phyloP scores from a whole-genome alignment of 228 moss, liverwort and hornwort genomes.

The Sphagnum magellanicum region DNA sequence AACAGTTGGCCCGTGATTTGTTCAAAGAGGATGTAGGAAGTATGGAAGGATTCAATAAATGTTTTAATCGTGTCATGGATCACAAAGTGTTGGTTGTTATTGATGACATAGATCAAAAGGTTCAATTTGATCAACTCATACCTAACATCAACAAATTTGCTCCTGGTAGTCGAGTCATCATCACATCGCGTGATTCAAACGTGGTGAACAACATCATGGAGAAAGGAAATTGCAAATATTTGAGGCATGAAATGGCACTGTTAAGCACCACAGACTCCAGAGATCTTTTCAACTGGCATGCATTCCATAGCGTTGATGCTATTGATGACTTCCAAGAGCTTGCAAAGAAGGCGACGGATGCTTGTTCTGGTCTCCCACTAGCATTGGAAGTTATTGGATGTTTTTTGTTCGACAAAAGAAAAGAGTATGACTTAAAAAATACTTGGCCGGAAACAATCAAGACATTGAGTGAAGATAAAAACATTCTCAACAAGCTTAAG shows the following conservation, averaged over 20 bases:
- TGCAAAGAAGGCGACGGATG: conserved; percentile 1
- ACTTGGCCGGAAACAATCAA: conserved; percentile 15
- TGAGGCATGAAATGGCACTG: not conserved
- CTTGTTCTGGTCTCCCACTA: conserved; percentile 20
- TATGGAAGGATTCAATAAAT: not conserved
- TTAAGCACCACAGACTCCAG: not conserved
- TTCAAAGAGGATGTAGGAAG: not conserved
- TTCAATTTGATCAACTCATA: not conserved
- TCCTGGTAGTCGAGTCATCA: conserved; percentile 13
- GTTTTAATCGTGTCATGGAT: not conserved
- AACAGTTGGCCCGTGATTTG: conserved; percentile 1
- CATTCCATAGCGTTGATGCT: conserved; percentile 3
- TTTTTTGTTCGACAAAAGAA: conserved; percentile 3
- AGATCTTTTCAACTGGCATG: conserved; percentile 18
- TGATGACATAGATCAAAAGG: not conserved
- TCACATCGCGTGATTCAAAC: conserved; percentile 12
- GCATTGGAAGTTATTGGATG: conserved; percentile 16
- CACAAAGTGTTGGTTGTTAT: not conserved
- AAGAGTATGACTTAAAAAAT: not conserved
- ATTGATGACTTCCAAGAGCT: not conserved
- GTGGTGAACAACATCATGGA: not conserved
- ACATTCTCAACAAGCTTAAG: conserved; percentile 5
- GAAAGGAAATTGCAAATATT: not conserved
- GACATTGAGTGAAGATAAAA: not conserved
- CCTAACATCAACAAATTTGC: conserved; percentile 8